A percentile compares a stretch with the other conserved stretches of the same genome.
phyloP scores from a whole-genome alignment of 2,329 filamentous ascomycete species.

The Pestalotiopsis sp. region DNA sequence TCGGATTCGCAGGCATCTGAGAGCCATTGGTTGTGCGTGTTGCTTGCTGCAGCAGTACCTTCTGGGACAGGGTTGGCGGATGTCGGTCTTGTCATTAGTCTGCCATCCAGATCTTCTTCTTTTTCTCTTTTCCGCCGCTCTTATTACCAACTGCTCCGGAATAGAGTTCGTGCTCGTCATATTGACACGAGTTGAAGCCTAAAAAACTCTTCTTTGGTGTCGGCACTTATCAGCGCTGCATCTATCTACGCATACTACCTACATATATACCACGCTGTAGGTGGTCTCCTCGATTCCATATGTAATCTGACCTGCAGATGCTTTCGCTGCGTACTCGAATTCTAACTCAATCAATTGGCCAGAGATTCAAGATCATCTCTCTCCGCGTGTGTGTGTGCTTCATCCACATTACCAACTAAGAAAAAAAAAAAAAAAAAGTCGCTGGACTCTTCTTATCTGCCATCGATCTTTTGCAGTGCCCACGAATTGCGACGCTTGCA shows the following conservation, averaged over 20 bases:
- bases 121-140: not conserved
- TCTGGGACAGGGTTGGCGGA: not conserved
- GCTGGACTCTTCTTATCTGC: not conserved
- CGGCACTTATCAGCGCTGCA: not conserved
- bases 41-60: not conserved
- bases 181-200: not conserved
- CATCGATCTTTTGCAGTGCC: not conserved
- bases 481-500: not conserved
- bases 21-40: too few relatives aligned
- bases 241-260: not conserved
- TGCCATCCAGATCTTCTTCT: not conserved
- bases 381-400: not conserved
- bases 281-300: not conserved
- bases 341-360: not conserved
- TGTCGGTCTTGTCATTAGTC: not conserved
- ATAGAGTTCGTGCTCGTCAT: slow-evolving; percentile 4
- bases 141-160: not conserved
- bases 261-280: not conserved
- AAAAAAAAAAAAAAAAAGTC: not conserved
- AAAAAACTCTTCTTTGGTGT: not conserved
- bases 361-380: not conserved
- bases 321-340: not conserved
- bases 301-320: not conserved
- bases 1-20: too few relatives aligned
- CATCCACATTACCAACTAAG: not conserved